These are phyloP conservation scores for Sporothrix phasma DNA, from an alignment of 2,329 filamentous ascomycete species.

Conservation along the genomic window DNA sequence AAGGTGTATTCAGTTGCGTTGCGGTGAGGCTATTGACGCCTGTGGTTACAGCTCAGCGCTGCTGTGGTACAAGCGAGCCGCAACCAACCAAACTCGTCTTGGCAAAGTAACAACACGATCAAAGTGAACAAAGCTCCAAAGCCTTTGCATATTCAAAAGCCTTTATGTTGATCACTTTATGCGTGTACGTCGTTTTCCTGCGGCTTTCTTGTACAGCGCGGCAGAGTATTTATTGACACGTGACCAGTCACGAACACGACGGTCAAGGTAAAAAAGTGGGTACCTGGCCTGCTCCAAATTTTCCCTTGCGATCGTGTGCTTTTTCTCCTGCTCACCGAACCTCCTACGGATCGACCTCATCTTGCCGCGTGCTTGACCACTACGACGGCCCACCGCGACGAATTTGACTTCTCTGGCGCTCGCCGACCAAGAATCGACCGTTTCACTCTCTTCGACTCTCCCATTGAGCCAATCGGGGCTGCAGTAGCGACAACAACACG, in stretches of 20 bases:
- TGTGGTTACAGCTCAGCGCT: slow-evolving; percentile 6
- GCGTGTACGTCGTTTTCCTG: no score
- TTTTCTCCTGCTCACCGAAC: background rate
- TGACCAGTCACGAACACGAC: background rate
- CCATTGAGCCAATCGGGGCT: background rate
- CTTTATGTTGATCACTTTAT: no score
- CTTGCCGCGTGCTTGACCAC: background rate
- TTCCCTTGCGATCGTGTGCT: background rate
- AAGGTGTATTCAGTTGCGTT: no score
- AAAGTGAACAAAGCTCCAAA: background rate
- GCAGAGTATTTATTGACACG: no score
- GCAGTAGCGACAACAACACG: background rate
- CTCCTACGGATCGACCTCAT: background rate
- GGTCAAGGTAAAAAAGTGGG: background rate
- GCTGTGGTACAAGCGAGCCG: background rate
- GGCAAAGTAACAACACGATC: no score
- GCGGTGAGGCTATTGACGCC: no score
- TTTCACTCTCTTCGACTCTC: background rate
- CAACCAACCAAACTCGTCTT: no score
- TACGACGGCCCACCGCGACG: background rate
- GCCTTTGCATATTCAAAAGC: background rate
- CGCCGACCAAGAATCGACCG: no score
- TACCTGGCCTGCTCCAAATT: background rate
- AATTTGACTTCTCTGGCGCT: background rate
- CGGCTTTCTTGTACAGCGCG: no score